Evolutionary conservation across 2,329 filamentous ascomycete genomes (phyloP).

Genomic region (Alternaria rosae): DNA sequence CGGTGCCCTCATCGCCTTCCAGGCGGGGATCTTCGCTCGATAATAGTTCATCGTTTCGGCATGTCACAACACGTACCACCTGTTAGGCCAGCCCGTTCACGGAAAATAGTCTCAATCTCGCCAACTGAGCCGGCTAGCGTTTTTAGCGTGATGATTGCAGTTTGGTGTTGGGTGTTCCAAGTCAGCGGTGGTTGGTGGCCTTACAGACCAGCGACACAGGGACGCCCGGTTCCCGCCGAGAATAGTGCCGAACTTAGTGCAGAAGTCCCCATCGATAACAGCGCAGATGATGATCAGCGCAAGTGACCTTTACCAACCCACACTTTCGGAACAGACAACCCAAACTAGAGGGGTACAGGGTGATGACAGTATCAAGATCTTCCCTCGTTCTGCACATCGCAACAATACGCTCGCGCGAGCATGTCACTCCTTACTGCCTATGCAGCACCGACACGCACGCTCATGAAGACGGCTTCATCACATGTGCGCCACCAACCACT

Average conservation of each 20-base stretch:
- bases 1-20: not conserved
- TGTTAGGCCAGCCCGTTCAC: not conserved
- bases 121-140: slow-evolving; percentile 3
- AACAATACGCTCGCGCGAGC: not conserved
- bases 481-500: not conserved
- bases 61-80: not conserved
- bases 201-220: not conserved
- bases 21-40: slow-evolving; percentile 10
- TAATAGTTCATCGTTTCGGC: slow-evolving; percentile 9
- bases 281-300: slow-evolving; percentile 5
- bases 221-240: not conserved
- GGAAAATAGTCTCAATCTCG: slow-evolving; percentile 2
- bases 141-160: not conserved
- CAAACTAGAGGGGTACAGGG: slow-evolving; percentile 10
- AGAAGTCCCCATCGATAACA: not conserved
- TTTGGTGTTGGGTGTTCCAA: not conserved
- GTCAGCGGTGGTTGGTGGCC: slow-evolving; percentile 1
- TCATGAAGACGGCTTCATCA: not conserved
- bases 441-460: not conserved
- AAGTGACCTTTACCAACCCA: slow-evolving; percentile 2
- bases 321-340: not conserved
- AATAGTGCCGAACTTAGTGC: not conserved
- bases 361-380: not conserved
- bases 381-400: not conserved
- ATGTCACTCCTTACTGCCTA: not conserved